These are phyloP conservation scores for Camellia sinensis DNA, from an alignment of 148 eudicot genomes.

Conservation along the genomic window DNA sequence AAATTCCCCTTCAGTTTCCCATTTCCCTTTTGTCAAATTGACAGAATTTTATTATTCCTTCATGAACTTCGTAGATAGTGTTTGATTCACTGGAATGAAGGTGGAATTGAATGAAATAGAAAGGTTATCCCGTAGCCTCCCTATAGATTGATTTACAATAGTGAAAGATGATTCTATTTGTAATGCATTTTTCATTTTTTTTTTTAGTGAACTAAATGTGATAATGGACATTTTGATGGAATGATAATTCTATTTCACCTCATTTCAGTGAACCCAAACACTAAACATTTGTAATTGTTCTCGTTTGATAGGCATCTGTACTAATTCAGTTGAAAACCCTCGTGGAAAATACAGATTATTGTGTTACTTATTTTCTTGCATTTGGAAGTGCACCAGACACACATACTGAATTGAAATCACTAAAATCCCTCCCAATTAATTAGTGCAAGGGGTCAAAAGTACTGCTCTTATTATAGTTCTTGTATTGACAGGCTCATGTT, in stretches of 20 bases:
- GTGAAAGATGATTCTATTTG: too few relatives aligned
- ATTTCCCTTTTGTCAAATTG: background rate
- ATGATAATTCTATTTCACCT: too few relatives aligned
- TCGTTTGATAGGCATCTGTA: background rate
- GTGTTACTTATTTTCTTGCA: background rate
- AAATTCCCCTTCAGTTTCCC: background rate
- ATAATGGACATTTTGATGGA: too few relatives aligned
- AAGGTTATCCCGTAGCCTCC: too few relatives aligned
- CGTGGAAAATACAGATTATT: background rate
- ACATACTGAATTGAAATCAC: background rate
- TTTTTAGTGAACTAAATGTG: too few relatives aligned
- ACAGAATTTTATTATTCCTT: background rate
- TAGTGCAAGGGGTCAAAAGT: background rate
- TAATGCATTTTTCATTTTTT: too few relatives aligned
- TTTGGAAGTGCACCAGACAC: background rate
- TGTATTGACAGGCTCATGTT: constrained; percentile 77
- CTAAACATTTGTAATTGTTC: background rate
- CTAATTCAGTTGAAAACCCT: background rate
- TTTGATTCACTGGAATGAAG: too few relatives aligned
- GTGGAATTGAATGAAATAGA: too few relatives aligned
- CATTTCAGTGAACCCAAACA: too few relatives aligned
- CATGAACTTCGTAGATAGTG: background rate
- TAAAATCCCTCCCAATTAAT: constrained; percentile 1
- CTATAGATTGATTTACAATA: too few relatives aligned
- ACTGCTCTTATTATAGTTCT: constrained; percentile 16